These are phyloP conservation scores for Ehretia macrophylla DNA, from an alignment of 257 asterid species.

Conservation along the genomic window DNA sequence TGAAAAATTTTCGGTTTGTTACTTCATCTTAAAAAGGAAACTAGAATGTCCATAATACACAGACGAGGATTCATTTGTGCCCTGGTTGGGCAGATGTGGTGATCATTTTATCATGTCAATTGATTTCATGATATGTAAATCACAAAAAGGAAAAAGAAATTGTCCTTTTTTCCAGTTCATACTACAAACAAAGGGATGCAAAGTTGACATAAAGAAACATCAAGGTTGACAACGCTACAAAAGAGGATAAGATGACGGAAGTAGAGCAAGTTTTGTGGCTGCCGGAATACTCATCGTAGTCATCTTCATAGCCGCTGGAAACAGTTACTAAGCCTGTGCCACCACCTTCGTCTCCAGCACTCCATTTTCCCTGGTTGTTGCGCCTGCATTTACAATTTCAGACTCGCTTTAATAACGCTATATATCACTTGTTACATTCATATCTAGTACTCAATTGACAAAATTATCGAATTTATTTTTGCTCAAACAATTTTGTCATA, in stretches of 20 bases:
- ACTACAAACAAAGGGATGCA: conserved; percentile 12
- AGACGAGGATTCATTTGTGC: neutral
- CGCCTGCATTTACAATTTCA: conserved; percentile 29
- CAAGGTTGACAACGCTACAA: conserved; percentile 23
- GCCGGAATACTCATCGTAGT: conserved; percentile 36
- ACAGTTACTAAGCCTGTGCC: conserved; percentile 29
- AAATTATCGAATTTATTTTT: too few relatives aligned
- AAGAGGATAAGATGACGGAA: conserved; percentile 11
- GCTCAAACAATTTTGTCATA: too few relatives aligned
- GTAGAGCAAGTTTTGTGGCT: conserved; percentile 14
- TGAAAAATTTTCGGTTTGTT: too few relatives aligned
- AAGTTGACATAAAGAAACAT: conserved; percentile 12
- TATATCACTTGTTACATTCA: too few relatives aligned
- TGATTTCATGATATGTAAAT: neutral
- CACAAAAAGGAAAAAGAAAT: conserved; percentile 2
- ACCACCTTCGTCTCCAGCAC: conserved; percentile 29
- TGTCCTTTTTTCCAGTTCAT: conserved; percentile 1
- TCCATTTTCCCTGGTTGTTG: conserved; percentile 58
- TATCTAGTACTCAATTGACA: too few relatives aligned
- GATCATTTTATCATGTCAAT: neutral
- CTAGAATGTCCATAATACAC: neutral
- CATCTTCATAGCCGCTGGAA: conserved; percentile 53
- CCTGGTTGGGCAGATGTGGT: neutral
- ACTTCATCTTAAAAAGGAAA: neutral
- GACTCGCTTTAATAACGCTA: too few relatives aligned